A percentile compares a stretch with the other conserved stretches of the same genome.
Conservation (phyloP, 2,329 filamentous ascomycete genomes). For the Lachnellula cervina region DNA sequence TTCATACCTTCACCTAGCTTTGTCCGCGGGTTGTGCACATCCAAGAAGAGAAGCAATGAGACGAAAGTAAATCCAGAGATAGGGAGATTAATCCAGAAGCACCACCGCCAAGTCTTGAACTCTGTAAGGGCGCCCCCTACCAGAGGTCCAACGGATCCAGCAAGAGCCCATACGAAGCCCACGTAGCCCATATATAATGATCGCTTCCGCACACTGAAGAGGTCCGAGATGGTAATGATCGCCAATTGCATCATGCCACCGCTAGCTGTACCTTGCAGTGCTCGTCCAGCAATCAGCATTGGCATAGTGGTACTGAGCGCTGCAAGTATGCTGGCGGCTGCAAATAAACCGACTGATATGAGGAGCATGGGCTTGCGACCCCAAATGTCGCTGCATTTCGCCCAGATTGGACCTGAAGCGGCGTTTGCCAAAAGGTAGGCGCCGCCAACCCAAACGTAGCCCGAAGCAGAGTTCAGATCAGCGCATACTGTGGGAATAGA, state of each 20-base stretch:
- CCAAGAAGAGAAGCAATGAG: constrained; percentile 55
- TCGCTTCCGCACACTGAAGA: constrained; percentile 48
- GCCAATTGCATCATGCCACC: constrained; percentile 60
- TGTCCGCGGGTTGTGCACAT: constrained; percentile 57
- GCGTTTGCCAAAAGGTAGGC: constrained; percentile 42
- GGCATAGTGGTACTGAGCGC: constrained; percentile 50
- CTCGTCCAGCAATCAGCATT: constrained; percentile 58
- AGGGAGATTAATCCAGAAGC: constrained; percentile 52
- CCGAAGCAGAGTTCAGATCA: constrained; percentile 38
- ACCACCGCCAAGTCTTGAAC: constrained; percentile 56
- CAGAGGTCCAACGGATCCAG: constrained; percentile 54
- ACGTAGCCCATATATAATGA: constrained; percentile 40
- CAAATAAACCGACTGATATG: constrained; percentile 55
- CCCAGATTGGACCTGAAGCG: constrained; percentile 41
- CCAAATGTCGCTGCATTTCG: constrained; percentile 62
- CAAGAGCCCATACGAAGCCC: constrained; percentile 57
- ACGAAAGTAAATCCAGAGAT: constrained; percentile 37
- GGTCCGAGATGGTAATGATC: constrained; percentile 59
- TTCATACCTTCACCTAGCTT: constrained; percentile 53
- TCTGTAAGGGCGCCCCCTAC: constrained; percentile 59
- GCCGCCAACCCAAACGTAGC: constrained; percentile 50
- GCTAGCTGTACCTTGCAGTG: constrained; percentile 58
- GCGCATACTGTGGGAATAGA: constrained; percentile 37
- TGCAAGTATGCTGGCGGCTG: constrained; percentile 58
- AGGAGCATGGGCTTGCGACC: constrained; percentile 60